Evolutionary conservation across 2,329 filamentous ascomycete species (phyloP).

Genomic region (Sporothrix luriei): DNA sequence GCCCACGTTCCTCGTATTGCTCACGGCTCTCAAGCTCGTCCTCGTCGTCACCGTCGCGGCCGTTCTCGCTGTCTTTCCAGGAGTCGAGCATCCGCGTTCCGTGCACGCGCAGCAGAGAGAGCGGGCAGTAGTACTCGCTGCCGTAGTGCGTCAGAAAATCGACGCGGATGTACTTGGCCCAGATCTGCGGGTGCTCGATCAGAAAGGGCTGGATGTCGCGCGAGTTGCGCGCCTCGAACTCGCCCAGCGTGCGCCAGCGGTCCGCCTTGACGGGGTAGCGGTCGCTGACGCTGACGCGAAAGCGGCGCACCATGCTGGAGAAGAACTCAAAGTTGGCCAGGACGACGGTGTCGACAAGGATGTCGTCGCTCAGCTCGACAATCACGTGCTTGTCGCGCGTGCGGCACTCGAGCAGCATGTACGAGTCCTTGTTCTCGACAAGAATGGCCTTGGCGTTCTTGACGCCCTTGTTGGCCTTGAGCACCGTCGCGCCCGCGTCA

Average conservation of each 20-base stretch:
- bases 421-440: constrained; percentile 96
- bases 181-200: constrained; percentile 92
- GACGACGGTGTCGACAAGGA: constrained; percentile 91
- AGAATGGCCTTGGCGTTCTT: constrained; percentile 88
- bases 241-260: constrained; percentile 86
- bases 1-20: constrained; percentile 39
- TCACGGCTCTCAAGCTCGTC: constrained; percentile 45
- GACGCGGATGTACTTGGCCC: constrained; percentile 88
- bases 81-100: constrained; percentile 96
- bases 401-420: constrained; percentile 92
- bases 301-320: constrained; percentile 91
- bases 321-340: constrained; percentile 99
- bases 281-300: constrained; percentile 90
- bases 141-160: constrained; percentile 94
- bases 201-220: constrained; percentile 93
- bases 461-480: constrained; percentile 84
- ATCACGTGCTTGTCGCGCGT: constrained; percentile 90
- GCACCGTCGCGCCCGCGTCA: constrained; percentile 88
- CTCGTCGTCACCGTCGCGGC: constrained; percentile 65
- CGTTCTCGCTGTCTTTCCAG: constrained; percentile 76
- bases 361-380: constrained; percentile 85
- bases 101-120: constrained; percentile 88
- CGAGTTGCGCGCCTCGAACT: constrained; percentile 88
- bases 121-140: constrained; percentile 93
- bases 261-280: constrained; percentile 90